These are phyloP conservation scores for Cephalotrichum gorgonifer DNA, from an alignment of 2,329 filamentous ascomycete species.

Conservation along the genomic window DNA sequence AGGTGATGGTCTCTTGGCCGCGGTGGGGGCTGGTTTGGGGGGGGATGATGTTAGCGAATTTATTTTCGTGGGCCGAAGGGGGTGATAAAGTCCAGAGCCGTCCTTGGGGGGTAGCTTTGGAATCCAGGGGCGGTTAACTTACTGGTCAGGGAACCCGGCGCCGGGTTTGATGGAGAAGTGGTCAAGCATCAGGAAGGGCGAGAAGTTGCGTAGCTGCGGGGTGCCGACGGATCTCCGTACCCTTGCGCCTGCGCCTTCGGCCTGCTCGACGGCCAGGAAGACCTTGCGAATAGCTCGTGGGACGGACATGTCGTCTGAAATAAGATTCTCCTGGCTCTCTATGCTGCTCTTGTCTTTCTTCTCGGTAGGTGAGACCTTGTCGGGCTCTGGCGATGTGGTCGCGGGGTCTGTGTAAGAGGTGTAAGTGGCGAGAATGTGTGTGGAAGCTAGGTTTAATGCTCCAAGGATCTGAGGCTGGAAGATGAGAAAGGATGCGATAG, in stretches of 20 bases:
- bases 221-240: constrained; percentile 86
- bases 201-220: constrained; percentile 71
- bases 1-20: constrained; percentile 82
- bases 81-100: no score
- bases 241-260: constrained; percentile 78
- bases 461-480: constrained; percentile 7
- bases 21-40: constrained; percentile 42
- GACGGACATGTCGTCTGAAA: constrained; percentile 47
- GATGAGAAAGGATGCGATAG: constrained; percentile 16
- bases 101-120: not conserved
- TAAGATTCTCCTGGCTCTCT: constrained; percentile 12
- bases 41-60: constrained; percentile 1
- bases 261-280: constrained; percentile 75
- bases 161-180: constrained; percentile 74
- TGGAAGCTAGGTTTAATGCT: not conserved
- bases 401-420: constrained; percentile 7
- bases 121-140: constrained; percentile 8
- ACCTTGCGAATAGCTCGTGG: constrained; percentile 71
- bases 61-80: no score
- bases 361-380: constrained; percentile 6
- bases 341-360: constrained; percentile 9
- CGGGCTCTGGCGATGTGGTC: not conserved
- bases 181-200: constrained; percentile 92
- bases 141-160: constrained; percentile 83
- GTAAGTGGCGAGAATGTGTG: constrained; percentile 11